Conservation (phyloP, 768 basidiomycete genomes). For the Cantharellus anzutake region DNA sequence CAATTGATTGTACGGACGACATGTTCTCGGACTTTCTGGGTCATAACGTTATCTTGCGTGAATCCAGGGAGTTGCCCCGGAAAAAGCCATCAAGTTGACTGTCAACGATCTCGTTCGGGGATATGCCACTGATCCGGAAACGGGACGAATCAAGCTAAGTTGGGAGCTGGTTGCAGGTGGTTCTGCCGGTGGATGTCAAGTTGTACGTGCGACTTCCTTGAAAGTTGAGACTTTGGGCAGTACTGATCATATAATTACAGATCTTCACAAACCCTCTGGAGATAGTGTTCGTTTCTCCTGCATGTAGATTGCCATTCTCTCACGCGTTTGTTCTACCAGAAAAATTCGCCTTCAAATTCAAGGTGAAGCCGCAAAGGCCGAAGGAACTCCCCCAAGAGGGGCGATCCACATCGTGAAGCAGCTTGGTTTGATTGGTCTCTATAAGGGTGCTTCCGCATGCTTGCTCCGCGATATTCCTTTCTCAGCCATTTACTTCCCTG, state of each 20-base stretch:
- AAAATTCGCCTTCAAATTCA: conserved; percentile 93
- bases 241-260: conserved; percentile 22
- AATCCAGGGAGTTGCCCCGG: conserved; percentile 77
- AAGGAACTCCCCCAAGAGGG: conserved; percentile 64
- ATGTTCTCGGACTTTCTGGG: neutral
- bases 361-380: conserved; percentile 79
- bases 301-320: neutral
- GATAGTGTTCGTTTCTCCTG: conserved; percentile 48
- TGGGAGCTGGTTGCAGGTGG: conserved; percentile 92
- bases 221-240: conserved; percentile 1
- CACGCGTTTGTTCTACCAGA: conserved; percentile 20
- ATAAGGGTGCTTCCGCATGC: conserved; percentile 86
- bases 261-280: conserved; percentile 95
- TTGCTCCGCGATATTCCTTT: conserved; percentile 92
- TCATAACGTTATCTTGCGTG: neutral
- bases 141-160: conserved; percentile 75
- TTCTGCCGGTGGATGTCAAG: conserved; percentile 90
- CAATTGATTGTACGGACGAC: conserved; percentile 55
- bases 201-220: conserved; percentile 36
- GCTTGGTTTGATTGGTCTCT: conserved; percentile 79
- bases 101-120: conserved; percentile 83
- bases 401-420: conserved; percentile 87
- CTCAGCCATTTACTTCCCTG: conserved; percentile 81
- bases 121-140: conserved; percentile 80
- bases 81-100: conserved; percentile 96